Evolutionary conservation across 108 stramenopile species (phyloP).

Genomic region (Nitzschia inconspicua): DNA sequence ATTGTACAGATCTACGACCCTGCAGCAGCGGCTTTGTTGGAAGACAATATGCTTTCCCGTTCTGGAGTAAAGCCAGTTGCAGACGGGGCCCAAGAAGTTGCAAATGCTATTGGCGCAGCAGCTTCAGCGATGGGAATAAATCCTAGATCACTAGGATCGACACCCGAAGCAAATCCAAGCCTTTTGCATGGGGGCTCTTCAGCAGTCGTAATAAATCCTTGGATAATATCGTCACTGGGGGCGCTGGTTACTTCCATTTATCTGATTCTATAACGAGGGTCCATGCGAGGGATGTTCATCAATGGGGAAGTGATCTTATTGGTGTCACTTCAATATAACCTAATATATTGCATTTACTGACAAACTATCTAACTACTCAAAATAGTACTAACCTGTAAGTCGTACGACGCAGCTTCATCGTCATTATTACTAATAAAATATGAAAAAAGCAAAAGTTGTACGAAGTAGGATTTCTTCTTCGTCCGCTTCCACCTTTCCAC

Average conservation of each 20-base stretch:
- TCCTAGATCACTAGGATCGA: conserved; percentile 53
- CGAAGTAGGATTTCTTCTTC: no score
- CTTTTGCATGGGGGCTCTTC: conserved; percentile 19
- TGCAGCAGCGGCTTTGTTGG: conserved; percentile 42
- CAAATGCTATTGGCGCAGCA: conserved; percentile 54
- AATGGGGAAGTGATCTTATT: neutral
- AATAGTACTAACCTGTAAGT: no score
- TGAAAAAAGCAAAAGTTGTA: no score
- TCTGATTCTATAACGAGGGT: no score
- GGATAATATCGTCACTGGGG: neutral
- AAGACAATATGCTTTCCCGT: conserved; percentile 60
- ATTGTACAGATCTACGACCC: conserved; percentile 49
- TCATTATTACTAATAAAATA: no score
- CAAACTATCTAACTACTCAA: no score
- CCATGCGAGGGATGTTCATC: no score
- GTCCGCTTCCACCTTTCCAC: no score
- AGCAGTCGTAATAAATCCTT: neutral
- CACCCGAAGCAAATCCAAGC: conserved; percentile 50
- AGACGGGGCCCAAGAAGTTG: conserved; percentile 67
- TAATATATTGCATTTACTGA: no score
- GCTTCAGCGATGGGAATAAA: conserved; percentile 51
- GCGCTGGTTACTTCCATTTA: no score
- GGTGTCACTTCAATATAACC: neutral
- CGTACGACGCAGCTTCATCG: no score
- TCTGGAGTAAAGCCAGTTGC: conserved; percentile 34